Evolutionary conservation across 2,329 filamentous ascomycete genomes (phyloP), one percentile per base, ranked within the genome.

Genomic region (Gnomoniopsis sp.): DNA sequence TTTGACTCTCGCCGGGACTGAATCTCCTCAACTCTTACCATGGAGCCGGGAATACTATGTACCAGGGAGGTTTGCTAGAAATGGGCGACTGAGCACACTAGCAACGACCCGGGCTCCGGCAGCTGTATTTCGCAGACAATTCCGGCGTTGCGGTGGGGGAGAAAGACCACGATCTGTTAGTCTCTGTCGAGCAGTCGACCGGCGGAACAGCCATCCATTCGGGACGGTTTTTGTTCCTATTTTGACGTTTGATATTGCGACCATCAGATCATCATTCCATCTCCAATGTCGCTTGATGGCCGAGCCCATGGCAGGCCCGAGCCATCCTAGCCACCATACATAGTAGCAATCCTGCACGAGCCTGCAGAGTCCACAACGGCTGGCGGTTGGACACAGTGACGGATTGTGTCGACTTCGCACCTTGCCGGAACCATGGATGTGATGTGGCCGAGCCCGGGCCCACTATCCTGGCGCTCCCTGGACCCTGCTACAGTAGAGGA

Each of bases 21-120:
- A 34, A n/a, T 49, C 38, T 21, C 57, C 49, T 57, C 22, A 49
- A 49, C 48, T 33, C 53, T 56, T 51, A 49, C 54, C 46, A 49
- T 46, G 55, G 49, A 57, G 55, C 55, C 54, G 44, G 58, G 36
- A 53, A 60, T 53, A 50, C 44, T 36, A 57, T 33, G 26, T 53
- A 50, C 44, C 34, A 57, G 43, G 26, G 26, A 30, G 38, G 49
- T 53, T 53, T 53, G 53, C 43, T 46, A 53, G 43, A 19, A 26
- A 17, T 19, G 33, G 19, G 36, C 19, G 49, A 33, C 49, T 19
- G 34, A 41, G 33, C 49, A 38, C 49, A 30, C 26, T 51, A 41
- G 33, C 33, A 15, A 12, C 1, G 23, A 23, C 15, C n/a, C 14
- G 49, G 19, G 17, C 30, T 50, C 47, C 47, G 30, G 17, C 47